These are phyloP conservation scores for Strobilomyces dryophilus DNA, from an alignment of 768 basidiomycete genomes.

Conservation along the genomic window DNA sequence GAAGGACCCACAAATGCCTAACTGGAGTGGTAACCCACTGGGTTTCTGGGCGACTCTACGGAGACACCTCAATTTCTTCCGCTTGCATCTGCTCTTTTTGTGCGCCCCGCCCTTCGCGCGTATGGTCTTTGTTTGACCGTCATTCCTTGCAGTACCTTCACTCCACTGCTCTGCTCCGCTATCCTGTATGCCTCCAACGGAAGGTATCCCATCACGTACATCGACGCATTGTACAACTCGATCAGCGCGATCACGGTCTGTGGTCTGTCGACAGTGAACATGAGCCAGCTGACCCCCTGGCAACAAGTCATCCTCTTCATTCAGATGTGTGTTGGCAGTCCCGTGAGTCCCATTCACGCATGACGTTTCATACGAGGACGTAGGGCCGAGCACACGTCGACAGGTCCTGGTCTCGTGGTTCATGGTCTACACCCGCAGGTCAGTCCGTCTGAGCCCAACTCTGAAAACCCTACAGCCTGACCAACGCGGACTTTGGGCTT, in stretches of 20 bases:
- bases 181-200: constrained; percentile 87
- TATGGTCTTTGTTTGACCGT: constrained; percentile 1
- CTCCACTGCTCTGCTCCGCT: constrained; percentile 72
- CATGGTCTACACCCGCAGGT: constrained; percentile 77
- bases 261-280: constrained; percentile 67
- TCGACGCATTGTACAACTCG: constrained; percentile 75
- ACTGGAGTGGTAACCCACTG: not conserved
- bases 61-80: constrained; percentile 62
- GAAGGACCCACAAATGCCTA: constrained; percentile 3
- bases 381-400: not conserved
- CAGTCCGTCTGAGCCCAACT: not conserved
- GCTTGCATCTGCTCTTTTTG: constrained; percentile 61
- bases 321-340: constrained; percentile 74
- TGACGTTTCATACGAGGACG: too few relatives aligned
- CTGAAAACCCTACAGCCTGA: too few relatives aligned
- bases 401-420: constrained; percentile 80
- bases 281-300: constrained; percentile 64
- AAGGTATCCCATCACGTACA: constrained; percentile 59
- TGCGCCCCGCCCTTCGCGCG: constrained; percentile 30
- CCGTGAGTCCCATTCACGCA: constrained; percentile 43
- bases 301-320: constrained; percentile 70
- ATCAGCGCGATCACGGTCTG: constrained; percentile 77
- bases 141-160: constrained; percentile 51
- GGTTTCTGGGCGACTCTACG: constrained; percentile 27
- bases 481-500: too few relatives aligned